A percentile compares a stretch with the other conserved stretches of the same genome.
These are phyloP conservation scores for Tetrapisispora fleetii DNA, from an alignment of 805 yeast genomes.

Conservation along the genomic window DNA sequence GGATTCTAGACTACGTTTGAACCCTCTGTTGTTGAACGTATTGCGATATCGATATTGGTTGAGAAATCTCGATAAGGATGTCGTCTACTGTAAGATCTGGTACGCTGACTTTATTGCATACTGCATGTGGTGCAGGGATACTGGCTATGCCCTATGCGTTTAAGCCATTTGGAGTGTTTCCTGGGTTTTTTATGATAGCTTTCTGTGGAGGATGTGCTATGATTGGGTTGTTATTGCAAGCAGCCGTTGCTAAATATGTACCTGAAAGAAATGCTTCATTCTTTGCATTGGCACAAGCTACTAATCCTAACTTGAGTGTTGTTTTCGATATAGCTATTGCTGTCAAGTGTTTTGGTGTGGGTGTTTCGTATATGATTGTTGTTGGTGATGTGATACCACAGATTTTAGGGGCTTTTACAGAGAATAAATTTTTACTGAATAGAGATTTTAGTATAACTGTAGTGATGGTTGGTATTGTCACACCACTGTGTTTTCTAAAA, in stretches of 20 bases:
- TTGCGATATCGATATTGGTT: not conserved
- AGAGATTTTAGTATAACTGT: constrained; percentile 55
- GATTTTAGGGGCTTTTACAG: constrained; percentile 27
- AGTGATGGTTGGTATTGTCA: constrained; percentile 38
- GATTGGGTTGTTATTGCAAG: constrained; percentile 51
- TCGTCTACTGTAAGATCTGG: constrained; percentile 24
- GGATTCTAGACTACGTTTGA: no score
- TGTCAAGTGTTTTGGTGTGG: constrained; percentile 63
- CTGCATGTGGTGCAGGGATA: constrained; percentile 50
- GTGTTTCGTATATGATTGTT: constrained; percentile 56
- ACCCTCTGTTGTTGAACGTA: no score
- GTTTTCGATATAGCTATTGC: constrained; percentile 61
- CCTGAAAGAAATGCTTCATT: constrained; percentile 50
- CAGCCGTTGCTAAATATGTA: constrained; percentile 44
- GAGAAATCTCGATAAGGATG: constrained; percentile 8
- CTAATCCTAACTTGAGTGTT: constrained; percentile 51
- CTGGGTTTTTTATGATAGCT: constrained; percentile 17
- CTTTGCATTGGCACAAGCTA: constrained; percentile 49
- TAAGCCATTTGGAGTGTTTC: constrained; percentile 27
- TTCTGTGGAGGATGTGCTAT: constrained; percentile 24
- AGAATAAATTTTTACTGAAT: constrained; percentile 29
- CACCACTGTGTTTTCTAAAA: constrained; percentile 57
- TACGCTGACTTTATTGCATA: constrained; percentile 26
- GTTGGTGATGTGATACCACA: constrained; percentile 65
- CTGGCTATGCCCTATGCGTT: constrained; percentile 69